These are phyloP conservation scores for Soucietia sequanensis DNA, from an alignment of 805 yeast genomes.

Conservation along the genomic window DNA sequence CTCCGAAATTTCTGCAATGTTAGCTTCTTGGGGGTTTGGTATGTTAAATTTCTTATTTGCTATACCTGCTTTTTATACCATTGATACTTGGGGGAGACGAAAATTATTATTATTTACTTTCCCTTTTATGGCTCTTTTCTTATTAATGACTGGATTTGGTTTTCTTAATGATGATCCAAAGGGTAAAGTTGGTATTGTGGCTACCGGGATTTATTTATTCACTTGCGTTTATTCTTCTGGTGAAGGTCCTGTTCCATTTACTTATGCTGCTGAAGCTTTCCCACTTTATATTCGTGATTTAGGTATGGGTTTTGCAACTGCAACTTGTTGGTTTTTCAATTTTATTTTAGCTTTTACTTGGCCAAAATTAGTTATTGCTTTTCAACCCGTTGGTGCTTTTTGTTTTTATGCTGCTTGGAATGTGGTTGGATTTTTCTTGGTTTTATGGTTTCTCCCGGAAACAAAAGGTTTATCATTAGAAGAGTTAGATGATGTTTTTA, in stretches of 20 bases:
- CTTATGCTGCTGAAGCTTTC: constrained; percentile 76
- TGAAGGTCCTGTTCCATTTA: constrained; percentile 83
- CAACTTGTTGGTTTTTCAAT: constrained; percentile 66
- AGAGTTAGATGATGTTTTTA: constrained; percentile 65
- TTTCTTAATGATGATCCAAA: constrained; percentile 57
- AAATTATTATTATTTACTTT: constrained; percentile 51
- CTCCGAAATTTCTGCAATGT: constrained; percentile 53
- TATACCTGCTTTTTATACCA: constrained; percentile 70
- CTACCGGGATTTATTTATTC: constrained; percentile 68
- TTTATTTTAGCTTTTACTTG: constrained; percentile 64
- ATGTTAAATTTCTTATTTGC: constrained; percentile 72
- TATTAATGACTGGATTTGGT: constrained; percentile 60
- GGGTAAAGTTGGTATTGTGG: constrained; percentile 56
- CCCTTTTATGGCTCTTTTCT: constrained; percentile 56
- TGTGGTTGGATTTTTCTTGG: constrained; percentile 58
- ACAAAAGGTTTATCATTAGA: constrained; percentile 65
- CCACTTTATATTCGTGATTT: constrained; percentile 71
- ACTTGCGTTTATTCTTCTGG: constrained; percentile 72
- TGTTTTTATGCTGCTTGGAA: constrained; percentile 89
- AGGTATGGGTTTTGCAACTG: constrained; percentile 73
- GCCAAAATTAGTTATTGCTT: constrained; percentile 62
- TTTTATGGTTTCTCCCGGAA: constrained; percentile 48
- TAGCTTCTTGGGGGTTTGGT: constrained; percentile 82
- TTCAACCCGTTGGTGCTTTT: constrained; percentile 77
- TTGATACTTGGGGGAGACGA: constrained; percentile 71